Evolutionary conservation across 345 rosid species (phyloP).

Genomic region (Linum trigynum): DNA sequence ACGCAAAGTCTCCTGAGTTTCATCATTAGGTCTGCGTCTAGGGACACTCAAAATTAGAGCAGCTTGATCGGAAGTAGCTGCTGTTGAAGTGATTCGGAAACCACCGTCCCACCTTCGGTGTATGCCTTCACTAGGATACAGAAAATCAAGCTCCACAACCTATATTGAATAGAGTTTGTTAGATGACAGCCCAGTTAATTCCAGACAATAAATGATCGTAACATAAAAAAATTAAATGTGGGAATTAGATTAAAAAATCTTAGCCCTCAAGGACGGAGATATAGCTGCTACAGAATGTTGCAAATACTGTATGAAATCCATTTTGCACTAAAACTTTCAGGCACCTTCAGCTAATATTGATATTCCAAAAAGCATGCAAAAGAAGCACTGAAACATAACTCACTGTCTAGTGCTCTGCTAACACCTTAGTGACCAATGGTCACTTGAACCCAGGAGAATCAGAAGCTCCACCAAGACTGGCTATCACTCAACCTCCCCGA

Average conservation of each 20-base stretch:
- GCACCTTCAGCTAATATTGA: no score
- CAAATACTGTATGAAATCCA: slow-evolving; percentile 6
- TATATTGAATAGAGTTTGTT: slow-evolving; percentile 2
- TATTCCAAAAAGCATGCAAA: no score
- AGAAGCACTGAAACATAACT: no score
- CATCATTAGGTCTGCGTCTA: slow-evolving; percentile 25
- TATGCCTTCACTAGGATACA: slow-evolving; percentile 36
- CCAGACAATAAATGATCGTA: no score
- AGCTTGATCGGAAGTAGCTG: slow-evolving; percentile 34
- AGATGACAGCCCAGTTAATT: neutral
- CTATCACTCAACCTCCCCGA: no score
- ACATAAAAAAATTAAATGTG: neutral
- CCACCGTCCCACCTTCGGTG: slow-evolving; percentile 36
- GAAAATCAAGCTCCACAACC: slow-evolving; percentile 40
- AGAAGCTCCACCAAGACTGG: no score
- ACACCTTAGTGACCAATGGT: no score
- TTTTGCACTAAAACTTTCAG: no score
- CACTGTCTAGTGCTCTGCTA: no score
- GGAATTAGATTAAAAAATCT: neutral
- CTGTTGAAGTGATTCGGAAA: slow-evolving; percentile 29
- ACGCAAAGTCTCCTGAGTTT: slow-evolving; percentile 32
- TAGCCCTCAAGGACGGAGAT: neutral
- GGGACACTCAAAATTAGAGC: slow-evolving; percentile 35
- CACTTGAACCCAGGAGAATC: no score
- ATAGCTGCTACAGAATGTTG: slow-evolving; percentile 12